phyloP scores from a whole-genome alignment of 163 green algal species.

The Coccomyxa subellipsoidea region DNA sequence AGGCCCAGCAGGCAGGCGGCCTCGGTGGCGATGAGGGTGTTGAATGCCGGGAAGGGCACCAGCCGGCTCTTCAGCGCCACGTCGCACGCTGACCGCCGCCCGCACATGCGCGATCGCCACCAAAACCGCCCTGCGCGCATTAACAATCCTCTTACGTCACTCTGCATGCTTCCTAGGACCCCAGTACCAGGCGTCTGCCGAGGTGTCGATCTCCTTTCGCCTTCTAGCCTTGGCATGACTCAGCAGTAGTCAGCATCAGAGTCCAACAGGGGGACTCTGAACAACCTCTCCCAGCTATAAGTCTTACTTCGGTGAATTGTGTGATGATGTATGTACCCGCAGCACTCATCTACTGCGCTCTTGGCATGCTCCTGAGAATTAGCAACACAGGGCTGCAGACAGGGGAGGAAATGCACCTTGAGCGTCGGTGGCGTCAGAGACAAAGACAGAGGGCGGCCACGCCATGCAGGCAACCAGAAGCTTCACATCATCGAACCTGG shows the following conservation, averaged over 20 bases:
- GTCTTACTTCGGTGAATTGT: not conserved
- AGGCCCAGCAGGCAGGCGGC: not conserved
- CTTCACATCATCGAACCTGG: not conserved
- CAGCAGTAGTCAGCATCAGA: too few species aligned
- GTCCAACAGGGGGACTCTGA: too few species aligned
- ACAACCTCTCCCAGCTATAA: not conserved
- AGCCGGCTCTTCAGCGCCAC: not conserved
- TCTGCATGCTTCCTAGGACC: not conserved
- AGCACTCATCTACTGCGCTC: too few species aligned
- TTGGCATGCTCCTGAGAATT: too few species aligned
- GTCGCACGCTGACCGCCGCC: not conserved
- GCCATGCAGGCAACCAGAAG: constrained; percentile 24
- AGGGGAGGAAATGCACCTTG: constrained; percentile 1
- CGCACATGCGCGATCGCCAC: not conserved
- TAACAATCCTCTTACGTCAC: not conserved
- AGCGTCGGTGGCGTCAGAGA: constrained; percentile 33
- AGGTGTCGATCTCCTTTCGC: too few species aligned
- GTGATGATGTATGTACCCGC: too few species aligned
- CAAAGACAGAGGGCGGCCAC: constrained; percentile 36
- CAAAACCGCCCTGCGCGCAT: not conserved
- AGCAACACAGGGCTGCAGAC: too few species aligned
- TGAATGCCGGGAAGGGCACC: constrained; percentile 5
- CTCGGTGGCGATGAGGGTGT: not conserved
- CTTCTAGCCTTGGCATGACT: too few species aligned
- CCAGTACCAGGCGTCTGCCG: too few species aligned